phyloP scores from a whole-genome alignment of 306 rosid species.

The Sicyos edulis region DNA sequence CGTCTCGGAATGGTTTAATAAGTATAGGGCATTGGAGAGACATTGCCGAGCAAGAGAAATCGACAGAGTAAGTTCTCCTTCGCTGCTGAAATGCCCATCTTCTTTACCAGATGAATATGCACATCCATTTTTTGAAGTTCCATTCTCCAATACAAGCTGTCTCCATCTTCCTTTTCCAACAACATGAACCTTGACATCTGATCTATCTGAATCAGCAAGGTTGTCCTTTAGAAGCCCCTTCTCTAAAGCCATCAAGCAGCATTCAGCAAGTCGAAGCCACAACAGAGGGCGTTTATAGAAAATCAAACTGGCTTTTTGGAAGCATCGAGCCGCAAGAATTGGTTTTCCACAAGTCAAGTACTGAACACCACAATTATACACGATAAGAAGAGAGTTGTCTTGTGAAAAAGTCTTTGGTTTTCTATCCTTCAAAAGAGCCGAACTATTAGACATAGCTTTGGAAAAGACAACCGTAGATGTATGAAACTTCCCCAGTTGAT shows the following conservation, averaged over 20 bases:
- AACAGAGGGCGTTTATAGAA: conserved; percentile 74
- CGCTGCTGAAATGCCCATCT: conserved; percentile 41
- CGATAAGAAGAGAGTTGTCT: conserved; percentile 74
- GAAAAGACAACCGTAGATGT: conserved; percentile 76
- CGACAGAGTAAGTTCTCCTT: conserved; percentile 65
- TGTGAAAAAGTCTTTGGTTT: conserved; percentile 66
- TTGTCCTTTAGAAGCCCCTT: conserved; percentile 53
- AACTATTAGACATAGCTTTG: conserved; percentile 67
- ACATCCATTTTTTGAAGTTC: conserved; percentile 47
- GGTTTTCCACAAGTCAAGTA: conserved; percentile 90
- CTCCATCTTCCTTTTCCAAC: conserved; percentile 93
- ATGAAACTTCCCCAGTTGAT: conserved; percentile 93
- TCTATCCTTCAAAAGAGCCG: conserved; percentile 74
- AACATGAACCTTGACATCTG: conserved; percentile 62
- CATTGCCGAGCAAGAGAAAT: conserved; percentile 76
- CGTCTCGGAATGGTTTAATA: conserved; percentile 47
- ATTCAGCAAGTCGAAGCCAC: conserved; percentile 96
- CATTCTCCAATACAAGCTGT: conserved; percentile 68
- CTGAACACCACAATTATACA: conserved; percentile 88
- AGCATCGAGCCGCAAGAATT: conserved; percentile 79
- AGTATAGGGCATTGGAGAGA: conserved; percentile 61
- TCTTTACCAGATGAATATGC: conserved; percentile 34
- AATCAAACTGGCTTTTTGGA: conserved; percentile 80
- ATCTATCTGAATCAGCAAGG: conserved; percentile 37
- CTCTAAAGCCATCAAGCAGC: conserved; percentile 93